Conservation (phyloP, 1,139 yeast species). For the Sugiyamaella xylanicola region DNA sequence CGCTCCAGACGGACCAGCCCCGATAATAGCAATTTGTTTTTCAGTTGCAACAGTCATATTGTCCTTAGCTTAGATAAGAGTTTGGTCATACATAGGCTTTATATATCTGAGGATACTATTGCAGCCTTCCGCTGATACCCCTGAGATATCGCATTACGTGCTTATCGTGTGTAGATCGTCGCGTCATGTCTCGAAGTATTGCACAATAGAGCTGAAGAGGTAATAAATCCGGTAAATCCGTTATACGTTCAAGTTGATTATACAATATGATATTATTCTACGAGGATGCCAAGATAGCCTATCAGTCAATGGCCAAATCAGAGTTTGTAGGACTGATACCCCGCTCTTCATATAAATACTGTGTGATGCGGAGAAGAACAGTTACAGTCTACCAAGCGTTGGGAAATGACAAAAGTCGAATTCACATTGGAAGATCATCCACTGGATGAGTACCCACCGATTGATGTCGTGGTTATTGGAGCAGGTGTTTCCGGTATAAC, state of each 20-base stretch:
- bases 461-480: slow-evolving; percentile 47
- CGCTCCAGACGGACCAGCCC: slow-evolving; percentile 36
- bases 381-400: not conserved
- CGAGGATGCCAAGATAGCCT: not conserved
- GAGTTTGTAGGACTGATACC: no score
- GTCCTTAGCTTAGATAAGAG: no score
- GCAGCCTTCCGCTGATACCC: no score
- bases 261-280: no score
- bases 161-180: not conserved
- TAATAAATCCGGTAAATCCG: not conserved
- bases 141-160: not conserved
- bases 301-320: no score
- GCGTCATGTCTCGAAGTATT: not conserved
- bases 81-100: no score
- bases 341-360: not conserved
- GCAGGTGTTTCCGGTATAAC: slow-evolving; percentile 52
- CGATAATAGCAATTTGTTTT: slow-evolving; percentile 32
- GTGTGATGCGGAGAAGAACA: no score
- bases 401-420: not conserved
- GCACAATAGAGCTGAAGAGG: not conserved
- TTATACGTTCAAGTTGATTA: not conserved
- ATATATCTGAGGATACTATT: no score
- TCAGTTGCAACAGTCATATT: slow-evolving; percentile 13
- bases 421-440: slow-evolving; percentile 17
- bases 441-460: slow-evolving; percentile 14